phyloP scores from a whole-genome alignment of 108 stramenopile species.

The Nitzschia sp. region DNA sequence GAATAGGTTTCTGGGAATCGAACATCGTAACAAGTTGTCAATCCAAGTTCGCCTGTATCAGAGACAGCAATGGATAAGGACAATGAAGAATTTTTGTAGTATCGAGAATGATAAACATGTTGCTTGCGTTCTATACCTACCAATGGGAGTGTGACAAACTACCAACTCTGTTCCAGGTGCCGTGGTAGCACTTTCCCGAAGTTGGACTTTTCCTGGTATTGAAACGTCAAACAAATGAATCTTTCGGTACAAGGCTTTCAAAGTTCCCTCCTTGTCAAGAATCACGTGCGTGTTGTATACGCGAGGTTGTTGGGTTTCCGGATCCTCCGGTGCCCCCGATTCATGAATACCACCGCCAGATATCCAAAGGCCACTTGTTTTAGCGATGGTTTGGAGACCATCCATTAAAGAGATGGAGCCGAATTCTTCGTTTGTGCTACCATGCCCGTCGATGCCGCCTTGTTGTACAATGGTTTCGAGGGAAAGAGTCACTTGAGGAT shows the following conservation, averaged over 20 bases:
- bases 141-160: conserved; percentile 85
- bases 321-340: conserved; percentile 35
- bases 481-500: conserved; percentile 8
- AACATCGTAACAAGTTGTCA: conserved; percentile 94
- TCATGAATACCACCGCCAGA: conserved; percentile 82
- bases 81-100: background rate
- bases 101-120: background rate
- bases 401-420: conserved; percentile 51
- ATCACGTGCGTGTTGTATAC: conserved; percentile 96
- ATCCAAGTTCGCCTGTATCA: conserved; percentile 57
- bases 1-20: conserved; percentile 92
- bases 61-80: background rate
- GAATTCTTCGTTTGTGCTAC: background rate
- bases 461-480: background rate
- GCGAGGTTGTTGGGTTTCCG: conserved; percentile 29
- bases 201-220: conserved; percentile 71
- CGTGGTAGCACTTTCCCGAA: conserved; percentile 80
- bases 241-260: conserved; percentile 79
- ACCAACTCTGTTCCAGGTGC: conserved; percentile 75
- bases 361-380: conserved; percentile 66
- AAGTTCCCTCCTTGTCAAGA: conserved; percentile 64
- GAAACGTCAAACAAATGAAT: conserved; percentile 95
- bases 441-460: background rate
- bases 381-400: conserved; percentile 67
- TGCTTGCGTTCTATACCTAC: conserved; percentile 16